These are phyloP conservation scores for Quercus phellos DNA, from an alignment of 331 rosid species.

Conservation along the genomic window DNA sequence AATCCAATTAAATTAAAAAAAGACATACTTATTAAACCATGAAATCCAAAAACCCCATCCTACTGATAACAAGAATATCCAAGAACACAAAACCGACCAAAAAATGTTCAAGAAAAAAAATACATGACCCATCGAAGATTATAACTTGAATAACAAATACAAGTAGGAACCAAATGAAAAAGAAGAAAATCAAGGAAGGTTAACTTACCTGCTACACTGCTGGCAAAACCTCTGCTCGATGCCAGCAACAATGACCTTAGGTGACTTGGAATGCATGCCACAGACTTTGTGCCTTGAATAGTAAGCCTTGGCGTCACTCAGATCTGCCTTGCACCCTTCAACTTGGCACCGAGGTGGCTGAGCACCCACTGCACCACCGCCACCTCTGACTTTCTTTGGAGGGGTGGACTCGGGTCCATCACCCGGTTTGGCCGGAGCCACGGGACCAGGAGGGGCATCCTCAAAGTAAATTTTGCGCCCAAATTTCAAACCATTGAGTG, in stretches of 20 bases:
- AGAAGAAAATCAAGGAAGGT: neutral
- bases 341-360: conserved; percentile 93
- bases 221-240: conserved; percentile 91
- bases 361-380: conserved; percentile 31
- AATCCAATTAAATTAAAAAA: neutral
- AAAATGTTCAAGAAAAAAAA: neutral
- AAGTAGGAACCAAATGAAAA: neutral
- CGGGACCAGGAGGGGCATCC: conserved; percentile 34
- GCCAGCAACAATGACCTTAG: conserved; percentile 69
- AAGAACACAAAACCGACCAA: neutral
- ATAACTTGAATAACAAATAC: neutral
- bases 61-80: neutral
- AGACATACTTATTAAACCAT: neutral
- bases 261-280: conserved; percentile 77
- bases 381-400: conserved; percentile 48
- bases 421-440: conserved; percentile 36
- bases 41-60: neutral
- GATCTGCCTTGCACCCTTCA: conserved; percentile 85
- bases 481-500: conserved; percentile 66
- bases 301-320: conserved; percentile 76
- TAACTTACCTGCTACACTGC: conserved; percentile 89
- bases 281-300: conserved; percentile 94
- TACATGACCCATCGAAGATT: too few relatives aligned
- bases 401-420: conserved; percentile 30
- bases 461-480: conserved; percentile 74